Conservation (phyloP, 2,329 filamentous ascomycete genomes). For the Thermoascus crustaceus region DNA sequence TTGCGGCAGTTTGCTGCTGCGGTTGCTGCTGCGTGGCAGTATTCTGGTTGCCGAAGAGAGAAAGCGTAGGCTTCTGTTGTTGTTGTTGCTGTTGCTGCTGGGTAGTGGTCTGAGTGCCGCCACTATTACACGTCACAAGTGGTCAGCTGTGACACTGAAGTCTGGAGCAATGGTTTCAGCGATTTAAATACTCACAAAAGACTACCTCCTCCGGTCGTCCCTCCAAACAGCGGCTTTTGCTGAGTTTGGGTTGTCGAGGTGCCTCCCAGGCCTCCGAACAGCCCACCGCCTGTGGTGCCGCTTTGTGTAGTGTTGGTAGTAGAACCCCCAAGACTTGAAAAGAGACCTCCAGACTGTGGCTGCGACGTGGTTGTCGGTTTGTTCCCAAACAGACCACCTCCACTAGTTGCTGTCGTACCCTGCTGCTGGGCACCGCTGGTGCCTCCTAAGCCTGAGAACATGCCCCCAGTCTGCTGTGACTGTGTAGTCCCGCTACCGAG, state of each 20-base stretch:
- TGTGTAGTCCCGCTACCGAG: slow-evolving; percentile 17
- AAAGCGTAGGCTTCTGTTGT: slow-evolving; percentile 42
- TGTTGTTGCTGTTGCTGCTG: slow-evolving; percentile 31
- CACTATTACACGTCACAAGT: slow-evolving; percentile 11
- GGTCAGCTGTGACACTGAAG: neutral
- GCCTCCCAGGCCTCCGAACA: slow-evolving; percentile 25
- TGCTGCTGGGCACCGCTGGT: slow-evolving; percentile 19
- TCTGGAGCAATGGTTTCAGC: neutral
- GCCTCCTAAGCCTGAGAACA: slow-evolving; percentile 21
- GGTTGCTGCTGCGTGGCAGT: slow-evolving; percentile 20
- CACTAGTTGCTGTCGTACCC: slow-evolving; percentile 8
- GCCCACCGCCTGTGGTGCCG: slow-evolving; percentile 18
- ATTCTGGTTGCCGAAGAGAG: slow-evolving; percentile 30
- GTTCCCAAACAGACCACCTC: slow-evolving; percentile 23
- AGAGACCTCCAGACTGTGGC: slow-evolving; percentile 20
- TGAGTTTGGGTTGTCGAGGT: slow-evolving; percentile 24
- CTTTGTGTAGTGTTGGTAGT: slow-evolving; percentile 16
- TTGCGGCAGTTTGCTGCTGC: slow-evolving; percentile 25
- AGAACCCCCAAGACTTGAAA: slow-evolving; percentile 10
- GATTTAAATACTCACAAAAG: slow-evolving; percentile 27
- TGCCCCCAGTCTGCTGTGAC: slow-evolving; percentile 22
- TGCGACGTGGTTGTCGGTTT: slow-evolving; percentile 22
- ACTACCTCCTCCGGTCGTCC: slow-evolving; percentile 20
- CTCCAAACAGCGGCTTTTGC: slow-evolving; percentile 27
- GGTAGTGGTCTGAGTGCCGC: slow-evolving; percentile 16